phyloP scores from a whole-genome alignment of 352 stramenopile genomes.

The Pythium oligandrum region DNA sequence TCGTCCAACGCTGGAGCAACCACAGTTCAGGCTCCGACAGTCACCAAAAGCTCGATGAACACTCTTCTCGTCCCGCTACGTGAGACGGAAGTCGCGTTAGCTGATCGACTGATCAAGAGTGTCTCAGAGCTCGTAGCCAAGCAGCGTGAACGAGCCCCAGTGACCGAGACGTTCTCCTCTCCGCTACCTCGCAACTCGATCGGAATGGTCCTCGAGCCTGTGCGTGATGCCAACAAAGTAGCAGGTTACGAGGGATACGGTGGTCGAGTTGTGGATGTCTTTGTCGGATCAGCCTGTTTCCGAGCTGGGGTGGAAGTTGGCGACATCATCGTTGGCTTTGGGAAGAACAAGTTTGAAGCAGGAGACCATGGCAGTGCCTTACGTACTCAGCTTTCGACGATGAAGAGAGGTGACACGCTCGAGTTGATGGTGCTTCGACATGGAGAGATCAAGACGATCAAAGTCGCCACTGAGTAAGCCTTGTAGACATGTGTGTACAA shows the following conservation, averaged over 20 bases:
- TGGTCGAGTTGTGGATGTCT: constrained; percentile 44
- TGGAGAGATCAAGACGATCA: constrained; percentile 32
- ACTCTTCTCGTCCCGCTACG: constrained; percentile 41
- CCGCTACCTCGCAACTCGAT: constrained; percentile 42
- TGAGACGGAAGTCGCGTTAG: constrained; percentile 21
- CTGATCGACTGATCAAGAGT: constrained; percentile 35
- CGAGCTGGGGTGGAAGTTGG: constrained; percentile 42
- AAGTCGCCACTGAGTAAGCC: constrained; percentile 39
- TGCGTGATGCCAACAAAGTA: constrained; percentile 26
- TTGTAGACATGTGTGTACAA: not conserved
- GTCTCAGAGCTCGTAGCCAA: constrained; percentile 33
- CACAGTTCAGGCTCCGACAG: constrained; percentile 2
- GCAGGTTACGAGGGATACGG: constrained; percentile 36
- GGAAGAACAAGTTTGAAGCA: constrained; percentile 34
- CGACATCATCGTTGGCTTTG: constrained; percentile 49
- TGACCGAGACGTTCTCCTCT: constrained; percentile 31
- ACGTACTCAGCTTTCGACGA: constrained; percentile 47
- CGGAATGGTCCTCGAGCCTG: constrained; percentile 43
- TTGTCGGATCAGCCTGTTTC: constrained; percentile 42
- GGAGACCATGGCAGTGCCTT: constrained; percentile 47
- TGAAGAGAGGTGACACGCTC: constrained; percentile 44
- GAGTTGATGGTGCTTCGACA: constrained; percentile 40
- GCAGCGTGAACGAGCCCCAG: constrained; percentile 30
- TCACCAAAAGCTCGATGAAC: constrained; percentile 47
- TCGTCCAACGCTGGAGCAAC: constrained; percentile 11